These are phyloP conservation scores for Geotrichum fermentans DNA, from an alignment of 1,139 yeast species.

Conservation along the genomic window DNA sequence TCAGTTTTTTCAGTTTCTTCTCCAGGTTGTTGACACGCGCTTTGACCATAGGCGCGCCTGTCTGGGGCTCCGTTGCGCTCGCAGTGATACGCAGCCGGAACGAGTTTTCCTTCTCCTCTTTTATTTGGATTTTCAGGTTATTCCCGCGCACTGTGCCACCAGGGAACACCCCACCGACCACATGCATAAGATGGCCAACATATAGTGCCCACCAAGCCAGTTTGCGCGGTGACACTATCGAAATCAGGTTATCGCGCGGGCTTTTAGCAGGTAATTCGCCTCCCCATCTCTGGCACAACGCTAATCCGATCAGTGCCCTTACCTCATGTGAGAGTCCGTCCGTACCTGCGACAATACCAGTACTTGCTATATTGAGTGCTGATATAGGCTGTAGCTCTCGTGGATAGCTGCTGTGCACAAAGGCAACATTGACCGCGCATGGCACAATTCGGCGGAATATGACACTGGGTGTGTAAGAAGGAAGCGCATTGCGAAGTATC, in stretches of 20 bases:
- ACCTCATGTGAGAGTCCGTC: conserved; percentile 65
- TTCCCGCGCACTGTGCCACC: conserved; percentile 65
- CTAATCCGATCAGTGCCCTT: conserved; percentile 61
- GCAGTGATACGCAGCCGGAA: conserved; percentile 30
- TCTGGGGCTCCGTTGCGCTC: conserved; percentile 26
- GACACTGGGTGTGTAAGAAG: conserved; percentile 50
- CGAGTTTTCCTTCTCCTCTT: conserved; percentile 24
- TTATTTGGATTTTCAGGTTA: conserved; percentile 25
- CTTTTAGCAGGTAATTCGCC: conserved; percentile 54
- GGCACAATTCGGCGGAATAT: conserved; percentile 55
- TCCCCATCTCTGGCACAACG: conserved; percentile 71
- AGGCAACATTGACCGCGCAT: conserved; percentile 63
- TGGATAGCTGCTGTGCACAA: conserved; percentile 66
- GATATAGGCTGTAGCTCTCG: conserved; percentile 68
- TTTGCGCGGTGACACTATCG: conserved; percentile 31
- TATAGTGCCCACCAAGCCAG: conserved; percentile 60
- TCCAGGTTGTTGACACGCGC: conserved; percentile 31
- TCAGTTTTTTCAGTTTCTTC: conserved; percentile 31
- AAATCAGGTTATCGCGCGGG: conserved; percentile 42
- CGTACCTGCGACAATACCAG: conserved; percentile 63
- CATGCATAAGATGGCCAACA: conserved; percentile 63
- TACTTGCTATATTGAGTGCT: conserved; percentile 59
- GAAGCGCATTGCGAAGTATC: conserved; percentile 50
- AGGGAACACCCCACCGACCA: conserved; percentile 68
- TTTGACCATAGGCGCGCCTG: conserved; percentile 31